Percentiles rank a stretch among this genome's conserved stretches.
Conservation (phyloP, 2,329 filamentous ascomycete species). For the Pseudogymnoascus sp. region DNA sequence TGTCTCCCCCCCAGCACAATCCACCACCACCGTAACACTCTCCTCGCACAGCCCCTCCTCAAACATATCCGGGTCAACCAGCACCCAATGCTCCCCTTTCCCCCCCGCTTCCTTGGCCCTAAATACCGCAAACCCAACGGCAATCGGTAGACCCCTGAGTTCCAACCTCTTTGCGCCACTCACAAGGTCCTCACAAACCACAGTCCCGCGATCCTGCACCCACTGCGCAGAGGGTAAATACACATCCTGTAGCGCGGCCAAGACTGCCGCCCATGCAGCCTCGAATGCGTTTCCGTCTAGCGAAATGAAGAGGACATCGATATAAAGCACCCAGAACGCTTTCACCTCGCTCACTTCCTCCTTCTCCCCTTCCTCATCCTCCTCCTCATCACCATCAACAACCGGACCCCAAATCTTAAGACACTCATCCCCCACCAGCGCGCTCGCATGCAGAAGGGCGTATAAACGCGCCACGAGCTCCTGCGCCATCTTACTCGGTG, state of each 20-base stretch:
- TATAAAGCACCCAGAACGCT: constrained; percentile 91
- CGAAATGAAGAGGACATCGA: constrained; percentile 90
- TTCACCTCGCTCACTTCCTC: constrained; percentile 45
- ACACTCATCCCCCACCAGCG: constrained; percentile 55
- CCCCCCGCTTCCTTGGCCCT: constrained; percentile 40
- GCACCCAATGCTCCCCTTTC: constrained; percentile 59
- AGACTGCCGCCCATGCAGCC: constrained; percentile 74
- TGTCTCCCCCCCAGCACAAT: constrained; percentile 39
- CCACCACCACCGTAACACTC: constrained; percentile 73
- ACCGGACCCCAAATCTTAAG: constrained; percentile 64
- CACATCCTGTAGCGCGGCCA: constrained; percentile 74
- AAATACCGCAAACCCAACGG: constrained; percentile 73
- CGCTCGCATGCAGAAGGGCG: constrained; percentile 63
- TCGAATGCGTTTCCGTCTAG: constrained; percentile 90
- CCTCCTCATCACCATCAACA: constrained; percentile 32
- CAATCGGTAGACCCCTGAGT: constrained; percentile 60
- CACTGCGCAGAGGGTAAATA: constrained; percentile 70
- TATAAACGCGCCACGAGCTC: constrained; percentile 70
- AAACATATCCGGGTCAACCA: constrained; percentile 81
- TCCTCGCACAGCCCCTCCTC: constrained; percentile 83
- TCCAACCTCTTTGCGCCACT: constrained; percentile 46
- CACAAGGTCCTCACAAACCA: constrained; percentile 62
- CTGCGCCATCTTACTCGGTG: constrained; percentile 73
- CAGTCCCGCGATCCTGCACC: constrained; percentile 70
- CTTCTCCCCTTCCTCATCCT: constrained; percentile 22